Percentiles rank a stretch among this genome's conserved stretches.
phyloP scores from a whole-genome alignment of 2,329 filamentous ascomycete genomes.

The Xylaria digitata region DNA sequence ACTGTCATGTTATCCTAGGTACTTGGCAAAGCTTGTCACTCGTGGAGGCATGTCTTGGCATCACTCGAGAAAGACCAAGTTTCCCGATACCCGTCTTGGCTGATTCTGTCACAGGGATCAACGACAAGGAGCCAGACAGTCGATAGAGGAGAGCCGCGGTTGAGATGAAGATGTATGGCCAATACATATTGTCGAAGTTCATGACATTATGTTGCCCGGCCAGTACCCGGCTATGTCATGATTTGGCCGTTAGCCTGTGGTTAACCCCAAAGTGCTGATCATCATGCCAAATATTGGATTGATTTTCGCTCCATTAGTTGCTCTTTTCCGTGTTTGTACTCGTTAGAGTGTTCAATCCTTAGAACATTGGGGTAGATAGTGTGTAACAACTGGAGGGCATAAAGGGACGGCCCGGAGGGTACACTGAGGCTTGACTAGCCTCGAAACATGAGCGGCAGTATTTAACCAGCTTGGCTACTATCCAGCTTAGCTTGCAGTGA shows the following conservation, averaged over 20 bases:
- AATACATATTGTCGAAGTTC: not conserved
- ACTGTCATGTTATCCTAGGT: slow-evolving; percentile 31
- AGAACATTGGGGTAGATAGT: slow-evolving; percentile 6
- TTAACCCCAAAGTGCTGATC: not conserved
- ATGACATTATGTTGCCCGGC: not conserved
- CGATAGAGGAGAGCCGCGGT: not conserved
- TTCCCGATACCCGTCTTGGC: slow-evolving; percentile 33
- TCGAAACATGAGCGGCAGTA: slow-evolving; percentile 10
- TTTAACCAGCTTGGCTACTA: slow-evolving; percentile 24
- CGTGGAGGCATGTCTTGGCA: slow-evolving; percentile 47
- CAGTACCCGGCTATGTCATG: not conserved
- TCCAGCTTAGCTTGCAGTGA: not conserved
- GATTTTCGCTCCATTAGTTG: slow-evolving; percentile 2
- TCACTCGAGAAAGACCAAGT: slow-evolving; percentile 23
- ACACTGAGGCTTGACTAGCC: slow-evolving; percentile 2
- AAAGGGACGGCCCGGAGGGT: not conserved
- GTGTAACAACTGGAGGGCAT: slow-evolving; percentile 1
- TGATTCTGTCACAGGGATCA: slow-evolving; percentile 21
- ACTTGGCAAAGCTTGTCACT: slow-evolving; percentile 55
- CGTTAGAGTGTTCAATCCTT: not conserved
- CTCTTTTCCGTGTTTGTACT: slow-evolving; percentile 9
- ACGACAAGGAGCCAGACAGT: slow-evolving; percentile 12
- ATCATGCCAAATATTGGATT: slow-evolving; percentile 2
- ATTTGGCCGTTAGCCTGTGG: not conserved
- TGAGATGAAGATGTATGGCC: not conserved